Evolutionary conservation across 768 basidiomycete genomes (phyloP), one percentile per base, ranked within the genome.

Genomic region (Rhodocollybia butyracea): DNA sequence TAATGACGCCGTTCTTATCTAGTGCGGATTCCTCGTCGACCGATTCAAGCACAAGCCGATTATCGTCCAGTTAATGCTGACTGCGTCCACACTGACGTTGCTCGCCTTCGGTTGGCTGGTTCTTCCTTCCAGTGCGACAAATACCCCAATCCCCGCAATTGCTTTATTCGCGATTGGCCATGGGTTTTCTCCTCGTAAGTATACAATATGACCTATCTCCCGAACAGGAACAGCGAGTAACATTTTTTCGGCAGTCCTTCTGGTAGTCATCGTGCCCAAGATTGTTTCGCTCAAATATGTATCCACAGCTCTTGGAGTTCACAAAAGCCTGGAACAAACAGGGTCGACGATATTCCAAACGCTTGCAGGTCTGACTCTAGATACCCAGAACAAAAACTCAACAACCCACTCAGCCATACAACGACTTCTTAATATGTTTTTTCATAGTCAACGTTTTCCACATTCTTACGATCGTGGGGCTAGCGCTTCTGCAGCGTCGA

Each of bases 311-410:
- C 74, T 91, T 0, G 89, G 88, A 1, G 83, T 84, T 6, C 88
- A 91, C 64, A 91, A 91, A 66, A 83, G 84, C 64, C 72, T 91
- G 56, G 89, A 91, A 64, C 84, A 88, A 66, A 82, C 84, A 2
- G 88, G 88, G 1, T 81, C 85, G 3, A 87, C 85, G 0, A 79
- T 89, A 52, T 82, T 85, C 55, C 86, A 90, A 60, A 89, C 87
- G 0, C 63, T 90, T 11, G 79, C 87, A n/a, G 89, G 89, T 42
- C 72, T 89, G 29, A 69, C 80, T 22, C 76, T 91, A 12, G 89
- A 91, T 64, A 70, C 65, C 36, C 60, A 62, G 31, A 69, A 68
- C 52, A 72, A 70, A 46, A 64, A 66, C 58, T 56, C 52, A 39
- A 57, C 17, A 46, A 64, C 67, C 56, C 60, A 64, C 11, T 61